Evolutionary conservation across 2,329 filamentous ascomycete genomes (phyloP).

Genomic region (Paradendryphiella salina): DNA sequence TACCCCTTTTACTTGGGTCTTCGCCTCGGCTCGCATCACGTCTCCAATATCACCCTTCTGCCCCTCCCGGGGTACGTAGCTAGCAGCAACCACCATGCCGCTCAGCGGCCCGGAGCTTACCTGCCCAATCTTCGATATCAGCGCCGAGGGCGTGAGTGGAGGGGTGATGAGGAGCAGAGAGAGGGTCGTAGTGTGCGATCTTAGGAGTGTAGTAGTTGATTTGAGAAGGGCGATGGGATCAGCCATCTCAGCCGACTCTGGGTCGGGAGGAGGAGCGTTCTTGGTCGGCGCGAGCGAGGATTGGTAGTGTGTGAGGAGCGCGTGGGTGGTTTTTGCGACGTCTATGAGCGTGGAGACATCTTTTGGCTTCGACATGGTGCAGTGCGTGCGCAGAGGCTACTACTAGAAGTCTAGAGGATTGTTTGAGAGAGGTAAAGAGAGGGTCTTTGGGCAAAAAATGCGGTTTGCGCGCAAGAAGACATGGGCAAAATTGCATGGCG

Average conservation of each 20-base stretch:
- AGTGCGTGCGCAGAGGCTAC: background rate
- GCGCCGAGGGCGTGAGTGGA: conserved; percentile 79
- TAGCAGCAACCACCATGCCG: conserved; percentile 65
- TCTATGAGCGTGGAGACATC: conserved; percentile 39
- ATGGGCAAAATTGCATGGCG: no score
- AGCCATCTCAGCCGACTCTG: conserved; percentile 27
- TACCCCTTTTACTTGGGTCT: conserved; percentile 65
- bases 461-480: no score
- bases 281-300: conserved; percentile 38
- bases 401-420: no score
- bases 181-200: conserved; percentile 83
- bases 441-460: no score
- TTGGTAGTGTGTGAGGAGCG: conserved; percentile 43
- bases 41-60: conserved; percentile 30
- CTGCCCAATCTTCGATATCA: conserved; percentile 70
- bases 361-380: conserved; percentile 29
- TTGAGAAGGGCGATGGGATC: conserved; percentile 67
- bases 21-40: conserved; percentile 67
- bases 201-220: conserved; percentile 72
- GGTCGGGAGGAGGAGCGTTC: conserved; percentile 8
- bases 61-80: conserved; percentile 18
- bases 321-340: conserved; percentile 43
- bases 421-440: no score
- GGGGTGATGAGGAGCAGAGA: conserved; percentile 84
- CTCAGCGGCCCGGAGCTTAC: conserved; percentile 75